Evolutionary conservation across 2,329 filamentous ascomycete species (phyloP).

Genomic region (Neodidymelliopsis sp.): DNA sequence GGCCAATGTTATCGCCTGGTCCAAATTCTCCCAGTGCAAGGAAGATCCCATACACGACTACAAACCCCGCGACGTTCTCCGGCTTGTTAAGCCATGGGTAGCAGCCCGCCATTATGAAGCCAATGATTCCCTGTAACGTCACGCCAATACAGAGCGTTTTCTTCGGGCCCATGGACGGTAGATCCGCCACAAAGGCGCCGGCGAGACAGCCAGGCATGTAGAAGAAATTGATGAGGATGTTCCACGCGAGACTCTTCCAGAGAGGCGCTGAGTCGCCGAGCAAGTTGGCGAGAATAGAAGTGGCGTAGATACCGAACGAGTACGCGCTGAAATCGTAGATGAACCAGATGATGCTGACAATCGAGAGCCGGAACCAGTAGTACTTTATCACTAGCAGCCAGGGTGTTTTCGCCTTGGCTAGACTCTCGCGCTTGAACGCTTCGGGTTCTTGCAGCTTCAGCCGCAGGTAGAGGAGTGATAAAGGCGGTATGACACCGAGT

Average conservation of each 20-base stretch:
- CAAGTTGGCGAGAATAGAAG: conserved; percentile 73
- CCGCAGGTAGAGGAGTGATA: conserved; percentile 65
- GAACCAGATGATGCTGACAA: conserved; percentile 65
- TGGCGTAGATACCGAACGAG: conserved; percentile 85
- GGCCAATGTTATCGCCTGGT: conserved; percentile 89
- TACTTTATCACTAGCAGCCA: conserved; percentile 57
- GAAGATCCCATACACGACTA: conserved; percentile 82
- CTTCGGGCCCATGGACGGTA: conserved; percentile 73
- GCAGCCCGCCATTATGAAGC: conserved; percentile 86
- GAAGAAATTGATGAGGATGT: conserved; percentile 85
- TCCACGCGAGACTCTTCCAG: conserved; percentile 86
- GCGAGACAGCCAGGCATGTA: conserved; percentile 83
- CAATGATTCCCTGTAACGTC: conserved; percentile 74
- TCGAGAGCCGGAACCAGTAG: conserved; percentile 63
- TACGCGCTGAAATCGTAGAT: conserved; percentile 77
- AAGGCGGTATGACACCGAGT: conserved; percentile 53
- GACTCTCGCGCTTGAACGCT: conserved; percentile 58
- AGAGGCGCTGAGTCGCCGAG: conserved; percentile 67
- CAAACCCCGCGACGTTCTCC: conserved; percentile 74
- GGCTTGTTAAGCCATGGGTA: conserved; percentile 74
- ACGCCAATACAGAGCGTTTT: conserved; percentile 77
- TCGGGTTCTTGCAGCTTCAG: conserved; percentile 61
- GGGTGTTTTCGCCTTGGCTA: conserved; percentile 56
- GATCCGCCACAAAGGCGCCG: conserved; percentile 78
- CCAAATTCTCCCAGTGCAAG: conserved; percentile 80